Conservation (phyloP, 2,329 filamentous ascomycete species). For the Plenodomus tracheiphilus region DNA sequence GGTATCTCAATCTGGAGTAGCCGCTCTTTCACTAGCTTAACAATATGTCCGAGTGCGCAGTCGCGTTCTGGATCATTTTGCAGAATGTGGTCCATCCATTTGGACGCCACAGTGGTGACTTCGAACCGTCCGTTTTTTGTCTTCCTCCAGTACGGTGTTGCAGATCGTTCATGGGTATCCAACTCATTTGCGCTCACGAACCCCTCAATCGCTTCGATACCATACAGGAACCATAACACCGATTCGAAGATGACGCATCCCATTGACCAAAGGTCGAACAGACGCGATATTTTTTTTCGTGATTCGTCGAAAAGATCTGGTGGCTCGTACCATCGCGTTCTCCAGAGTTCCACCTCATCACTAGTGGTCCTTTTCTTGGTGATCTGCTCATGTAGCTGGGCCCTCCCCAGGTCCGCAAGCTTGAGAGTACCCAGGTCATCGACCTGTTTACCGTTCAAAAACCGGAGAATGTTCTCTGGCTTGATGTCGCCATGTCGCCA, state of each 20-base stretch:
- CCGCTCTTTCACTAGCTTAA: too few relatives aligned
- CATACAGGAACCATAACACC: conserved; percentile 25
- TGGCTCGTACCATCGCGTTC: conserved; percentile 18
- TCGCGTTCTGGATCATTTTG: too few relatives aligned
- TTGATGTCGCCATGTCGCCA: conserved; percentile 42
- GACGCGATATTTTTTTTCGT: conserved; percentile 12
- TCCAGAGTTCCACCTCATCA: conserved; percentile 11
- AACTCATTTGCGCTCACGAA: background rate
- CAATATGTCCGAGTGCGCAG: too few relatives aligned
- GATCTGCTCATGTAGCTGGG: conserved; percentile 5
- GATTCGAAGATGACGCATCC: conserved; percentile 29
- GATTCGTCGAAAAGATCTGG: conserved; percentile 7
- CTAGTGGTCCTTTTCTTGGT: conserved; percentile 5
- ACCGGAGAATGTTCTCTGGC: conserved; percentile 45
- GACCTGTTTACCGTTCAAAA: background rate
- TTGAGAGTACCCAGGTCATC: conserved; percentile 14
- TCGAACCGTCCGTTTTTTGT: background rate
- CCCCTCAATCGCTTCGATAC: background rate
- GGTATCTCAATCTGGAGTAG: too few relatives aligned
- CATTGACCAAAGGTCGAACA: conserved; percentile 30
- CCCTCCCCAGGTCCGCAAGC: conserved; percentile 20
- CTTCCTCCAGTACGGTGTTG: background rate
- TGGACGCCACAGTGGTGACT: background rate
- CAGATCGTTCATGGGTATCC: too few relatives aligned
- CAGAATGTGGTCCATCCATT: conserved; percentile 7